Base-by-base conservation (phyloP, 208 protist genomes). In the Plasmodiophora brassicae region DNA sequence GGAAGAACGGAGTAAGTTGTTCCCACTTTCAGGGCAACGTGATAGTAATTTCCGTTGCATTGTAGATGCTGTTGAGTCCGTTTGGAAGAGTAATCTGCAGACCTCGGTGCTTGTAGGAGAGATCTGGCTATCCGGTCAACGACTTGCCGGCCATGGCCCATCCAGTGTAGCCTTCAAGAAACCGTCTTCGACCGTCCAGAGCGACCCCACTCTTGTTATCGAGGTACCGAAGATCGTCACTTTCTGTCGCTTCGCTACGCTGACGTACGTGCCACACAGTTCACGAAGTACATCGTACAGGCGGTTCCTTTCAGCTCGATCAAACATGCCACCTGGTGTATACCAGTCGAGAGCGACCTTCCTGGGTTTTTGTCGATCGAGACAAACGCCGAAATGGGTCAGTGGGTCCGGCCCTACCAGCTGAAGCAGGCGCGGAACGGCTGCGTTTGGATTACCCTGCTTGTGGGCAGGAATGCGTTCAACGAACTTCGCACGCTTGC, bases 381-480 rank as follows among this genome's bases (percentile, higher is more conserved):
- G 65, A 78, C 32, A n/a, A 78, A 5, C 65, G 41, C 41, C n/a
- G 5, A 32, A 44, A 5, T 5, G 65, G 65, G 5, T 5, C n/a
- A 5, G n/a, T 78, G 65, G 65, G 5, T 38, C 41, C 5, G n/a
- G 20, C 65, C 5, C 20, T 78, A 78, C 65, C 32, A 5, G 41
- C 41, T 5, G 32, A n/a, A 5, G 5, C 10, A 32, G 10, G 14
- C 10, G 5, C 65, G 20, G n/a, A 32, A n/a, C 32, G 65, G n/a
- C 32, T 38, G 32, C 41, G 65, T 78, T 32, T 78, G 65, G 65
- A 78, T 78, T 78, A 78, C 65, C n/a, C 10, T 78, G 65, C 41
- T 78, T 38, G 5, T 78, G 14, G 65, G 65, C 5, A 38, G 5
- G 10, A 32, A 38, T 78, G 5, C 65, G 5, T 32, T 44, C 5